Evolutionary conservation across 495 filamentous ascomycete genomes (phyloP).

Genomic region (Penicillium arizonense): DNA sequence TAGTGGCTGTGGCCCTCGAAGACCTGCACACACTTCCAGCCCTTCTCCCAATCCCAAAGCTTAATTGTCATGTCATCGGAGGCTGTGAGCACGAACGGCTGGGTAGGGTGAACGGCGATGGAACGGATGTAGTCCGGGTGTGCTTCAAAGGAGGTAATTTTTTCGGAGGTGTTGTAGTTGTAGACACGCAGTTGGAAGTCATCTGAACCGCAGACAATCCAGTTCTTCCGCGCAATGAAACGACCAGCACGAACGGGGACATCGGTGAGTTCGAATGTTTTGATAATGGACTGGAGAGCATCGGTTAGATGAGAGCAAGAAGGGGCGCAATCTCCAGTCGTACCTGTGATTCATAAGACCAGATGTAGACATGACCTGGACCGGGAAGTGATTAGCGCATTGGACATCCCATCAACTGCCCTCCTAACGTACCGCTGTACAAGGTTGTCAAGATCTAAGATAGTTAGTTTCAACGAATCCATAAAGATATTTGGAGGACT

Average conservation of each 20-base stretch:
- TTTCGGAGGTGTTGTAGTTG: constrained; percentile 99
- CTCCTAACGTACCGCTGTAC: constrained; percentile 73
- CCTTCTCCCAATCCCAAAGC: constrained; percentile 98
- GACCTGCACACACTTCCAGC: constrained; percentile 96
- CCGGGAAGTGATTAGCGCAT: constrained; percentile 24
- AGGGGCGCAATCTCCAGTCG: background rate
- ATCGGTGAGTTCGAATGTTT: constrained; percentile 99
- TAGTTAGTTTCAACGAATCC: constrained; percentile 24
- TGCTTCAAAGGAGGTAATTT: constrained; percentile 97
- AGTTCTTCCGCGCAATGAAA: constrained; percentile 97
- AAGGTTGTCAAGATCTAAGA: constrained; percentile 82
- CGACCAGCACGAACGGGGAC: constrained; percentile 96
- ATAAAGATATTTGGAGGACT: constrained; percentile 19
- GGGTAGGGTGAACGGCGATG: constrained; percentile 94
- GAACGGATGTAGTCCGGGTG: constrained; percentile 99
- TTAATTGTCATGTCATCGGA: constrained; percentile 99
- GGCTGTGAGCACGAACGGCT: constrained; percentile 93
- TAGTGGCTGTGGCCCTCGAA: constrained; percentile 98
- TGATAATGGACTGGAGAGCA: constrained; percentile 72
- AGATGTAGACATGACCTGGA: constrained; percentile 94
- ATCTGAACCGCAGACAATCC: constrained; percentile 98
- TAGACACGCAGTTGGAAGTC: constrained; percentile 96
- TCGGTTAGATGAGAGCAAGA: constrained; percentile 6
- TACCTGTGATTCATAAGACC: constrained; percentile 96
- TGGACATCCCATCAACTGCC: constrained; percentile 1